Evolutionary conservation across 2,329 filamentous ascomycete genomes (phyloP).

Genomic region (Pezicula radicicola): DNA sequence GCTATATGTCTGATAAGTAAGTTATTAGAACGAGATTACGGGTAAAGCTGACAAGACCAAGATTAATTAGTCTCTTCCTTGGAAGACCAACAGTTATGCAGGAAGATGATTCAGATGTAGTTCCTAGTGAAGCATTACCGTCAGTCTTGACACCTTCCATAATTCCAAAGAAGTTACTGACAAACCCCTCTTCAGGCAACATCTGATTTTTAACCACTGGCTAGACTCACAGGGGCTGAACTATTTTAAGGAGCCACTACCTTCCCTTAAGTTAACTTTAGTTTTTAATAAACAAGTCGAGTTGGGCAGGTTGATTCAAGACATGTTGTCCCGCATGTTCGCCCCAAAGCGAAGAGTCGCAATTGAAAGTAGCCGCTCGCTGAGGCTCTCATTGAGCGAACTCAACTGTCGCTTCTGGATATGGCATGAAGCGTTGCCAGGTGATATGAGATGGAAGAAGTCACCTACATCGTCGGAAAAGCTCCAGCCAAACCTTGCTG

Average conservation of each 20-base stretch:
- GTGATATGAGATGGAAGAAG: not conserved
- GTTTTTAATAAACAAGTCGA: not conserved
- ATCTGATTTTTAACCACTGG: not conserved
- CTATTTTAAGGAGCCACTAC: not conserved
- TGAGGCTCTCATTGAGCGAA: not conserved
- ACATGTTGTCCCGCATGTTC: not conserved
- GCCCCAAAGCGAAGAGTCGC: not conserved
- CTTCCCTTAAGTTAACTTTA: not conserved
- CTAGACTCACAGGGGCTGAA: not conserved
- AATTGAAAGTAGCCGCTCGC: not conserved
- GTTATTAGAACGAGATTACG: not conserved
- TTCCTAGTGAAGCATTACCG: not conserved
- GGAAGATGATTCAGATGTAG: slow-evolving; percentile 7
- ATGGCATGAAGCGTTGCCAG: not conserved
- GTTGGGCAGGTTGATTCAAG: not conserved
- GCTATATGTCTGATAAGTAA: slow-evolving; percentile 25
- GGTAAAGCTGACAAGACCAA: not conserved
- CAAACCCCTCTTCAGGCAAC: not conserved
- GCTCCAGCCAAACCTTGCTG: not conserved
- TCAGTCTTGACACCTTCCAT: not conserved
- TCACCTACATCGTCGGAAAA: not conserved
- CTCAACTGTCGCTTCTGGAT: not conserved
- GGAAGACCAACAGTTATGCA: slow-evolving; percentile 7
- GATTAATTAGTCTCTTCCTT: slow-evolving; percentile 11
- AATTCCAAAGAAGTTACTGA: not conserved